Evolutionary conservation across 108 stramenopile species (phyloP).

Genomic region (Nitzschia sp.): DNA sequence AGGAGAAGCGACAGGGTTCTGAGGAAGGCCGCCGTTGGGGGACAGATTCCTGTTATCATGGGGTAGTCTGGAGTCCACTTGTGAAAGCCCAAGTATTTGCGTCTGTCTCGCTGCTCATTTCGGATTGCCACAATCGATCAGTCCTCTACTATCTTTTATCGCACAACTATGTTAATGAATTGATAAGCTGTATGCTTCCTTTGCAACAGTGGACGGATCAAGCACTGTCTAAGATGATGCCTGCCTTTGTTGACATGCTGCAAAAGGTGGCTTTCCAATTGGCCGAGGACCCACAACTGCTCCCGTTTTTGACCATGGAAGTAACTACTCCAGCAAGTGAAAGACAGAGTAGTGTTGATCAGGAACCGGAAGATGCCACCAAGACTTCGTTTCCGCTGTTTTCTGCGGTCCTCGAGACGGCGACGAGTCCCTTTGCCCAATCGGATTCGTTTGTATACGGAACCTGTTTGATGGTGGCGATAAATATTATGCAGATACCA

Average conservation of each 20-base stretch:
- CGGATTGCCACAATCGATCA: conserved; percentile 53
- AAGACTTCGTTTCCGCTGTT: conserved; percentile 68
- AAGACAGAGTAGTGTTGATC: background rate
- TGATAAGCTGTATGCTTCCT: conserved; percentile 69
- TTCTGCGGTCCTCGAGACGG: conserved; percentile 65
- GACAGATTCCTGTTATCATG: conserved; percentile 41
- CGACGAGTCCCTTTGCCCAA: conserved; percentile 42
- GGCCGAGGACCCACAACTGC: conserved; percentile 49
- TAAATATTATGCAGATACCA: conserved; percentile 68
- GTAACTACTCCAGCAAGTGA: background rate
- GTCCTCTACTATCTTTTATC: conserved; percentile 77
- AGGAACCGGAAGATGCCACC: background rate
- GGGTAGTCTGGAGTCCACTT: conserved; percentile 63
- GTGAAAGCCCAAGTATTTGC: conserved; percentile 81
- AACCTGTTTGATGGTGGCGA: conserved; percentile 66
- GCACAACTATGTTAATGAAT: conserved; percentile 81
- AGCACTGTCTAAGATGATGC: conserved; percentile 75
- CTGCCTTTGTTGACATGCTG: conserved; percentile 70
- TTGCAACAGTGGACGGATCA: conserved; percentile 73
- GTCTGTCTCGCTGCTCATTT: conserved; percentile 60
- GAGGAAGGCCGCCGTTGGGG: conserved; percentile 11
- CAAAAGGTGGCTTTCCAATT: conserved; percentile 66
- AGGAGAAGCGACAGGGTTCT: conserved; percentile 31
- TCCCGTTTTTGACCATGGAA: conserved; percentile 41
- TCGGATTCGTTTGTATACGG: conserved; percentile 60